Conservation (phyloP, 805 yeast species). For the Metschnikowia peoriensis region DNA sequence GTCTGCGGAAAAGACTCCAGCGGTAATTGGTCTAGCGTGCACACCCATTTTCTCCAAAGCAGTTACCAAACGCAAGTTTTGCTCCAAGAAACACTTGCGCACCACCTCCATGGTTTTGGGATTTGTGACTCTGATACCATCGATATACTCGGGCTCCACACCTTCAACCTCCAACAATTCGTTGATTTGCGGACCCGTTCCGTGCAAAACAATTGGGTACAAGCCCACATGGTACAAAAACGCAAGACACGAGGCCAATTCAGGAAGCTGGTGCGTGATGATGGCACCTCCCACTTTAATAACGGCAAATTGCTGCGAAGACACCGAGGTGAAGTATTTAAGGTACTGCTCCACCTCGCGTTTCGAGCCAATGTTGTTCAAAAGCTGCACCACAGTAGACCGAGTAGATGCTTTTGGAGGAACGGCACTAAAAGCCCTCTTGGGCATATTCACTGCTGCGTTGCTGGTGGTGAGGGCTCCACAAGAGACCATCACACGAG, state of each 20-base stretch:
- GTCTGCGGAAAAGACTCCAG: constrained; percentile 94
- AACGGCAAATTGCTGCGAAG: constrained; percentile 96
- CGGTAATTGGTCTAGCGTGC: constrained; percentile 96
- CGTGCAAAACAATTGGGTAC: constrained; percentile 95
- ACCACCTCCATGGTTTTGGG: constrained; percentile 94
- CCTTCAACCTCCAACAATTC: constrained; percentile 91
- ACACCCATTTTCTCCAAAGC: constrained; percentile 97
- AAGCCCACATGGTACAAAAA: constrained; percentile 96
- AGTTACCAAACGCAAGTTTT: constrained; percentile 89
- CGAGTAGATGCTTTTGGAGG: constrained; percentile 56
- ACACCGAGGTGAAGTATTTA: constrained; percentile 93
- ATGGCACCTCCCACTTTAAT: constrained; percentile 99
- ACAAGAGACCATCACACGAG: background rate
- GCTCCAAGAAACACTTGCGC: constrained; percentile 91
- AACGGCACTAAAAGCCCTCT: constrained; percentile 9
- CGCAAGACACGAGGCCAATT: constrained; percentile 92
- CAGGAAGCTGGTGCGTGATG: constrained; percentile 90
- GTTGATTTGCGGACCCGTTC: constrained; percentile 98
- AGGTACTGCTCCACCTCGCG: constrained; percentile 97
- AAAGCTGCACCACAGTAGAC: constrained; percentile 91
- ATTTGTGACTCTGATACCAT: constrained; percentile 96
- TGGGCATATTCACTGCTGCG: background rate
- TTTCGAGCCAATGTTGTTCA: constrained; percentile 95
- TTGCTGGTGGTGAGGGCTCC: background rate
- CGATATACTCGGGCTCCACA: constrained; percentile 91